Evolutionary conservation across 2,329 filamentous ascomycete species (phyloP).

Genomic region (Aspergillus tamarii): DNA sequence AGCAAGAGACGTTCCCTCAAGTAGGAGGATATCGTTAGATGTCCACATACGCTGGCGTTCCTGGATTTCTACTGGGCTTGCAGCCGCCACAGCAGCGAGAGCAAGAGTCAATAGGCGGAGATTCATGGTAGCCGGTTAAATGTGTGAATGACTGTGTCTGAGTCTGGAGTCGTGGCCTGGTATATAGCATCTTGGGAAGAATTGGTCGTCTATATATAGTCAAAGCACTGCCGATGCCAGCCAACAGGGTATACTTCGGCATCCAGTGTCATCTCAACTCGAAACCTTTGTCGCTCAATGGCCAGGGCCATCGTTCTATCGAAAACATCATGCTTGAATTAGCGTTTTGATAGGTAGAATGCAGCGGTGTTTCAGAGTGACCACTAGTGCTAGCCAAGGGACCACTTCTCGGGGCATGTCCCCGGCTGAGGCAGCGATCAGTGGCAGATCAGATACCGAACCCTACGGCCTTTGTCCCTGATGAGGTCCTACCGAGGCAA

Average conservation of each 20-base stretch:
- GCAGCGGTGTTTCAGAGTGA: background rate
- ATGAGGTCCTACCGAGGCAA: background rate
- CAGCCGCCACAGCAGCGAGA: slow-evolving; percentile 5
- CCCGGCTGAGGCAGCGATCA: background rate
- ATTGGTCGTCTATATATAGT: background rate
- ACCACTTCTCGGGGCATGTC: background rate
- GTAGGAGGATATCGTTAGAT: background rate
- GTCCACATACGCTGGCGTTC: slow-evolving; percentile 11
- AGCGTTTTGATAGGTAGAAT: background rate
- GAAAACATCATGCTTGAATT: background rate
- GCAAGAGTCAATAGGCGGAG: slow-evolving; percentile 1
- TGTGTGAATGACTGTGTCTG: background rate
- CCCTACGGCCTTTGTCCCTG: background rate
- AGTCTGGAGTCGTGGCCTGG: background rate
- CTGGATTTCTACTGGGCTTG: slow-evolving; percentile 3
- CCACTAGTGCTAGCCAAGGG: background rate
- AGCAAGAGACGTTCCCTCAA: background rate
- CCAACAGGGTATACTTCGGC: slow-evolving; percentile 5
- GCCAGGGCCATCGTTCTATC: background rate
- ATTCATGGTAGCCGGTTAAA: background rate
- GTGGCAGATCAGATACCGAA: background rate
- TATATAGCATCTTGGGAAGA: background rate
- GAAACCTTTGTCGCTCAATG: background rate
- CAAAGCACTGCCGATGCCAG: background rate
- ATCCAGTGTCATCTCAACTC: background rate